phyloP scores from a whole-genome alignment of 257 asterid genomes.

The Jaltomata sinuosa region DNA sequence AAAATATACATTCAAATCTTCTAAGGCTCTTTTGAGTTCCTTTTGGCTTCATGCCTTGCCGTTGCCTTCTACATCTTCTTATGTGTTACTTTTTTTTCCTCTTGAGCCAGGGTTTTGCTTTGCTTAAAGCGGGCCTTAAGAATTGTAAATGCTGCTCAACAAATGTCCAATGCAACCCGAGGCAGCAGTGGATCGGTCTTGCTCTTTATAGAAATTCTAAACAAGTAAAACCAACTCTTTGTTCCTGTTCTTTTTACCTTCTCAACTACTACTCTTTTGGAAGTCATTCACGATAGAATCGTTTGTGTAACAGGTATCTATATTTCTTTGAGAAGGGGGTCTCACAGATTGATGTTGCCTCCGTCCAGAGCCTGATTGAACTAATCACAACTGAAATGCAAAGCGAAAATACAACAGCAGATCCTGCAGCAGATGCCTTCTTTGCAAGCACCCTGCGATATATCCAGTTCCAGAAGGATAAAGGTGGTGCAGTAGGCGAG shows the following conservation, averaged over 20 bases:
- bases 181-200: slow-evolving; percentile 76
- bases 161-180: slow-evolving; percentile 88
- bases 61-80: not conserved
- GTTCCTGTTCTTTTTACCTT: not conserved
- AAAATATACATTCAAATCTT: not conserved
- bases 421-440: slow-evolving; percentile 74
- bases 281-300: not conserved
- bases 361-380: slow-evolving; percentile 77
- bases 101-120: slow-evolving; percentile 72
- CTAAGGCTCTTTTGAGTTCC: not conserved
- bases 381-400: slow-evolving; percentile 71
- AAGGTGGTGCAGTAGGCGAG: slow-evolving; percentile 92
- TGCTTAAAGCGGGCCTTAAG: slow-evolving; percentile 95
- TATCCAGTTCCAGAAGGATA: slow-evolving; percentile 90
- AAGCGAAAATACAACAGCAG: slow-evolving; percentile 48
- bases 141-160: slow-evolving; percentile 96
- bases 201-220: slow-evolving; percentile 86
- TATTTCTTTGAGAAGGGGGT: slow-evolving; percentile 96
- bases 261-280: not conserved
- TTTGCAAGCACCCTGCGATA: slow-evolving; percentile 82
- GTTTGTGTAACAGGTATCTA: slow-evolving; percentile 55
- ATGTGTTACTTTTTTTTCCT: not conserved
- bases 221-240: slow-evolving; percentile 43
- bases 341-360: slow-evolving; percentile 63
- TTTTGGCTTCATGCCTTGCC: not conserved